These are phyloP conservation scores for Multifurca ochricompacta DNA, from an alignment of 768 basidiomycete species.

Conservation along the genomic window DNA sequence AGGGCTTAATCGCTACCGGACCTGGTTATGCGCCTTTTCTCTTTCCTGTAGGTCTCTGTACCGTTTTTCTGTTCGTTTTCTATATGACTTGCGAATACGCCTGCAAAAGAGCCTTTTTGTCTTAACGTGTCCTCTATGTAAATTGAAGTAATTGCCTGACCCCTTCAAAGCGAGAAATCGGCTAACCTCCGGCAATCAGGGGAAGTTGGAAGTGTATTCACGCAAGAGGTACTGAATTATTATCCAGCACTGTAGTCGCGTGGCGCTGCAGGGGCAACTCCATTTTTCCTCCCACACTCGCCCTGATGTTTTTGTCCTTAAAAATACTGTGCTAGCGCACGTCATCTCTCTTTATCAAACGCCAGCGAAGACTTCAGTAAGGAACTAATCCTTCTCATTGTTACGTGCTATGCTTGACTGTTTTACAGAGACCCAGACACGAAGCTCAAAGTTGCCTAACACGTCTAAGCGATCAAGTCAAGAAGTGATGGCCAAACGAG, in stretches of 20 bases:
- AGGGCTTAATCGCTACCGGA: conserved; percentile 2
- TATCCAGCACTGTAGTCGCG: no score
- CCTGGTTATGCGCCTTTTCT: conserved; percentile 12
- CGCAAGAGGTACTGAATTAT: not conserved
- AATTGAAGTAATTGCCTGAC: not conserved
- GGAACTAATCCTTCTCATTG: not conserved
- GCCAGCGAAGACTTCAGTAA: not conserved
- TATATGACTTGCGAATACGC: conserved; percentile 4
- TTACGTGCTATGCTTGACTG: not conserved
- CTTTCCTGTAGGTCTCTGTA: conserved; percentile 8
- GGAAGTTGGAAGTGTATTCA: not conserved
- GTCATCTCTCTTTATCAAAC: no score
- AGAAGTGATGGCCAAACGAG: no score
- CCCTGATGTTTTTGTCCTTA: no score
- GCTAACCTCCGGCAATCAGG: not conserved
- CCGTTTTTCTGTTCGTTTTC: not conserved
- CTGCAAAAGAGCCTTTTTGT: not conserved
- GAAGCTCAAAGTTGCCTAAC: not conserved
- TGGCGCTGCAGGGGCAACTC: no score
- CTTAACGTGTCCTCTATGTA: not conserved
- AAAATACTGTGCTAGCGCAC: no score
- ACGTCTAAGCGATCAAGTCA: no score
- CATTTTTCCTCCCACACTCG: no score
- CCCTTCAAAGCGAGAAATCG: not conserved
- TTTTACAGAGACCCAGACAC: not conserved